Conservation (phyloP, 2,329 filamentous ascomycete species). For the Colletotrichum magnum region DNA sequence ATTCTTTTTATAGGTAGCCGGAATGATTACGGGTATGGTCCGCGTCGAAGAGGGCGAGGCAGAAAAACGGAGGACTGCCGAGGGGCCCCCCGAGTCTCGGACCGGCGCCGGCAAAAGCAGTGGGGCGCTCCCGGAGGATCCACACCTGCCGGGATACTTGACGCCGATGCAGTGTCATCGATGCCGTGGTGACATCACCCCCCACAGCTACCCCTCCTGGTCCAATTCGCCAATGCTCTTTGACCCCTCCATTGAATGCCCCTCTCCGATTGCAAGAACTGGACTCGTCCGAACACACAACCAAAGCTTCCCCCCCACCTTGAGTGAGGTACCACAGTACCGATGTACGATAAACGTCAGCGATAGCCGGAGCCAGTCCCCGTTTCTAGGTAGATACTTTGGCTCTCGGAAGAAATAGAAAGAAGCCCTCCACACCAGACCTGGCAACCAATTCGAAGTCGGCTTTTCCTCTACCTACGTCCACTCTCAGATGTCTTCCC, state of each 20-base stretch:
- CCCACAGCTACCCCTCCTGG: constrained; percentile 19
- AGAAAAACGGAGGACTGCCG: not conserved
- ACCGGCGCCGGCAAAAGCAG: constrained; percentile 20
- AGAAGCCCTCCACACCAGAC: constrained; percentile 1
- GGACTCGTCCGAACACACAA: constrained; percentile 7
- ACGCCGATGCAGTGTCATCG: constrained; percentile 18
- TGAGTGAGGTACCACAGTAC: not conserved
- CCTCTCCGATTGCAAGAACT: constrained; percentile 12
- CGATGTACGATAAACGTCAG: constrained; percentile 9
- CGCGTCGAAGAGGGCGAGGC: not conserved
- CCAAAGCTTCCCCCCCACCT: constrained; percentile 11
- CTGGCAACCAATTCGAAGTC: not conserved
- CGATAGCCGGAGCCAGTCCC: constrained; percentile 14
- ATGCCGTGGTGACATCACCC: constrained; percentile 36
- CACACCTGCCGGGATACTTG: not conserved
- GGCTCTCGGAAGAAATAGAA: not conserved
- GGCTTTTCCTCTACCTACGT: not conserved
- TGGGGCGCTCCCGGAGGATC: not conserved
- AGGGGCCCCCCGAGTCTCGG: constrained; percentile 1
- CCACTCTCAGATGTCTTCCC: constrained; percentile 19
- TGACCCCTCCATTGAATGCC: constrained; percentile 17
- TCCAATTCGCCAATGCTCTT: not conserved
- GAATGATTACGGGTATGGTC: not conserved
- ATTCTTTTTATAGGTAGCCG: too few species aligned
- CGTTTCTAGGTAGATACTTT: not conserved